phyloP scores from a whole-genome alignment of 164 flowering plant genomes.

The Akebia trifoliata region DNA sequence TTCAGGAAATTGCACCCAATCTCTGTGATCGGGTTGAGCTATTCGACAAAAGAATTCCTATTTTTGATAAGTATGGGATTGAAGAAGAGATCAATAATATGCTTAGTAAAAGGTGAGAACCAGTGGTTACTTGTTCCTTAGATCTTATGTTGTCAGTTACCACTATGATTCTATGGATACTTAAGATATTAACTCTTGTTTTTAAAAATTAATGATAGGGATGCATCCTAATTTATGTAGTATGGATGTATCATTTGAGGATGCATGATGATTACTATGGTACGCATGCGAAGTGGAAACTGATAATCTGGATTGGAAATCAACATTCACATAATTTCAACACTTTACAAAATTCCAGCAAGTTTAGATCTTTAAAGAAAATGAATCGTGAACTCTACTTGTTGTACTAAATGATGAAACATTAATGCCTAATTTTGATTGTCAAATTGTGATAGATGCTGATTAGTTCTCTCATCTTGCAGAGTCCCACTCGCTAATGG shows the following conservation, averaged over 20 bases:
- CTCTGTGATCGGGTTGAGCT: constrained; percentile 85
- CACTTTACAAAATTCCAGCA: not conserved
- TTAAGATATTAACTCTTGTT: no score
- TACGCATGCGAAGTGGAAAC: not conserved
- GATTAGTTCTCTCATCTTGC: constrained; percentile 19
- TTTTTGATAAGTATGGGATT: constrained; percentile 79
- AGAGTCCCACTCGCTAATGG: constrained; percentile 85
- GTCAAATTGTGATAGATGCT: constrained; percentile 2
- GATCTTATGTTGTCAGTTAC: constrained; percentile 1
- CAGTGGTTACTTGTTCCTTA: not conserved
- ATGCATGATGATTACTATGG: not conserved
- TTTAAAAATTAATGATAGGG: no score
- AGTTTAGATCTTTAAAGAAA: not conserved
- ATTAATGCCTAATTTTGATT: not conserved
- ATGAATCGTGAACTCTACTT: not conserved
- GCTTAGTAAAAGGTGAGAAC: constrained; percentile 78
- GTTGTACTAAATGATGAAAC: not conserved
- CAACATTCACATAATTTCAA: not conserved
- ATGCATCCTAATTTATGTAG: no score
- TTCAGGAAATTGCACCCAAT: constrained; percentile 91
- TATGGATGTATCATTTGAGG: no score
- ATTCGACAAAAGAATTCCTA: constrained; percentile 64
- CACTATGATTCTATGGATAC: no score
- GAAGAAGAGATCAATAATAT: constrained; percentile 86
- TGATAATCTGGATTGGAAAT: not conserved